Conservation (phyloP, 2,329 filamentous ascomycete species). For the Aspergillus ibericus region DNA sequence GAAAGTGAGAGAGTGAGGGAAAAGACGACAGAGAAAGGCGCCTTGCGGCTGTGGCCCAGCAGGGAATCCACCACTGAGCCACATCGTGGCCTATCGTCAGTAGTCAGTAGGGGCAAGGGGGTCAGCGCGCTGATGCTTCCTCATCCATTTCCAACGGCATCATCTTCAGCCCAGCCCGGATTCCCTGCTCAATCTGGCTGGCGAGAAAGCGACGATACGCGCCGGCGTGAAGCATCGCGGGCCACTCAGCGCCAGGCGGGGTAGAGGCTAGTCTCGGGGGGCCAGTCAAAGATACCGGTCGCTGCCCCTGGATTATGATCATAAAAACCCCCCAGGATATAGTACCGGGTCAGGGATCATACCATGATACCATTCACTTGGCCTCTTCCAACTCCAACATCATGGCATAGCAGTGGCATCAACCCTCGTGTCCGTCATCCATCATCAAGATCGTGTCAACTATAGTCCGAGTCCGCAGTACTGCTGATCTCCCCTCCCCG, state of each 20-base stretch:
- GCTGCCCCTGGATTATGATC: too few species aligned
- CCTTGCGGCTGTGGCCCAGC: constrained; percentile 5
- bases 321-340: too few species aligned
- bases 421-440: too few species aligned
- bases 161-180: background rate
- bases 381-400: too few species aligned
- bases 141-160: background rate
- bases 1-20: background rate
- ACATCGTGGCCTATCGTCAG: background rate
- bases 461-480: too few species aligned
- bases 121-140: background rate
- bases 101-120: background rate
- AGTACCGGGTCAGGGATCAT: too few species aligned
- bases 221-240: background rate
- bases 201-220: background rate
- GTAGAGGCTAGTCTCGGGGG: background rate
- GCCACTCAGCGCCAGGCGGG: background rate
- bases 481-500: too few species aligned
- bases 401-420: too few species aligned
- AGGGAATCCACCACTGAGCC: constrained; percentile 4
- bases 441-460: too few species aligned
- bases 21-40: constrained; percentile 10
- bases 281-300: background rate
- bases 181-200: background rate
- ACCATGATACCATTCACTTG: too few species aligned